Conservation (phyloP, 1,139 yeast species). For the Spencermartinsiella ligniputridi region DNA sequence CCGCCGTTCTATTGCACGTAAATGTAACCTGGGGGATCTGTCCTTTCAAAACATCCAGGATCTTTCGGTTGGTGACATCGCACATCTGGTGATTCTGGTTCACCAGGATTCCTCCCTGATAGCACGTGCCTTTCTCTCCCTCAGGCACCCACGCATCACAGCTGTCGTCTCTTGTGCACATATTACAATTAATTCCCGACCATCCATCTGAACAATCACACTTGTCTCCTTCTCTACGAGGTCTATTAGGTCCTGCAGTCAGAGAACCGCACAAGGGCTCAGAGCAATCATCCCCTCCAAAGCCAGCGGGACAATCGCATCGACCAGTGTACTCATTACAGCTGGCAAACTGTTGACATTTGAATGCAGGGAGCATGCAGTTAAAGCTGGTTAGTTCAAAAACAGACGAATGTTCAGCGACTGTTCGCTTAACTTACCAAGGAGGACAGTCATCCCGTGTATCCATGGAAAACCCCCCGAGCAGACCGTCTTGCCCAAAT, state of each 20-base stretch:
- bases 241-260: slow-evolving; percentile 59
- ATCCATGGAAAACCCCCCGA: slow-evolving; percentile 1
- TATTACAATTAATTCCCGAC: slow-evolving; percentile 90
- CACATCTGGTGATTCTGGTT: slow-evolving; percentile 85
- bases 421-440: slow-evolving; percentile 17
- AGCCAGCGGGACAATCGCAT: slow-evolving; percentile 90
- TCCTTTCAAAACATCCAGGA: slow-evolving; percentile 72
- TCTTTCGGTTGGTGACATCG: slow-evolving; percentile 83
- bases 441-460: slow-evolving; percentile 30
- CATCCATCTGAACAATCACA: slow-evolving; percentile 85
- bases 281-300: slow-evolving; percentile 90
- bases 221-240: slow-evolving; percentile 48
- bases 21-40: slow-evolving; percentile 89
- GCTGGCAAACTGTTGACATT: slow-evolving; percentile 80
- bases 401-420: not conserved
- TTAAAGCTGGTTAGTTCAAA: slow-evolving; percentile 46
- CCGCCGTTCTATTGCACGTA: slow-evolving; percentile 68
- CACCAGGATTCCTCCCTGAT: slow-evolving; percentile 79
- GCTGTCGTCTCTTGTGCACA: slow-evolving; percentile 63
- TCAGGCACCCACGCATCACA: slow-evolving; percentile 90
- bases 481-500: not conserved
- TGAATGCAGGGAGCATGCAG: slow-evolving; percentile 86
- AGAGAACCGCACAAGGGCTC: slow-evolving; percentile 86
- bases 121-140: slow-evolving; percentile 83
- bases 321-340: slow-evolving; percentile 86